Evolutionary conservation across 305 asterid species (phyloP), one percentile per base, ranked within the genome.

Genomic region (Euphrasia arctica): DNA sequence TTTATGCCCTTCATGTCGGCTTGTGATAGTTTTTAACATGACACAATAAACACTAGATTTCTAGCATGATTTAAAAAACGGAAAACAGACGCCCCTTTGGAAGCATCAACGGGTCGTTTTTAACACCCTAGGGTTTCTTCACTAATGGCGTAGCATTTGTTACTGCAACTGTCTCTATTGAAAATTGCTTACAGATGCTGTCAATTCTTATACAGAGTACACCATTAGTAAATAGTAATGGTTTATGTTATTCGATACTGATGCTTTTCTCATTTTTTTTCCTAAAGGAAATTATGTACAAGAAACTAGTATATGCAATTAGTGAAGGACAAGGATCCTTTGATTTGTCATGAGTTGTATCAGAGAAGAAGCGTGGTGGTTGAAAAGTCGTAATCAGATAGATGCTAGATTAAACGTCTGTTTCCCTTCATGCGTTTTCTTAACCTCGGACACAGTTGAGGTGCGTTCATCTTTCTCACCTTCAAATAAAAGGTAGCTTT

Each of bases 251-350:
- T 22, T 12, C 0, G 29, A 51, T 51, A 51, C 28, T 22, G 29
- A 51, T 48, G 18, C 11, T 18, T 9, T 9, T 54, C 2, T 22
- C 11, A 2, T 50, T 54, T 25, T n/a, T n/a, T n/a, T n/a, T n/a
- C n/a, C n/a, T n/a, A n/a, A n/a, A 54, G 59, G 59, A 54, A 54
- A 80, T 86, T 63, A 86, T 89, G 96, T 74, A 77, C 89, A 83
- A 86, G 81, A 89, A 86, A 61, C 81, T 89, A 41, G 75, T 84
- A 3, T 89, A 86, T 75, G 95, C 96, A 36, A 89, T 89, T 70
- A 84, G 65, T 36, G 96, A 89, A 77, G 96, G 96, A 29, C 96
- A 86, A 61, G 96, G 96, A 60, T 89, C 96, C 25, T 89, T 89
- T 70, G 96, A 89, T 81, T 76, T 89, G 79, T 89, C 96, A 32